Evolutionary conservation across 768 basidiomycete species (phyloP).

Genomic region (Rhizopogon rudus): DNA sequence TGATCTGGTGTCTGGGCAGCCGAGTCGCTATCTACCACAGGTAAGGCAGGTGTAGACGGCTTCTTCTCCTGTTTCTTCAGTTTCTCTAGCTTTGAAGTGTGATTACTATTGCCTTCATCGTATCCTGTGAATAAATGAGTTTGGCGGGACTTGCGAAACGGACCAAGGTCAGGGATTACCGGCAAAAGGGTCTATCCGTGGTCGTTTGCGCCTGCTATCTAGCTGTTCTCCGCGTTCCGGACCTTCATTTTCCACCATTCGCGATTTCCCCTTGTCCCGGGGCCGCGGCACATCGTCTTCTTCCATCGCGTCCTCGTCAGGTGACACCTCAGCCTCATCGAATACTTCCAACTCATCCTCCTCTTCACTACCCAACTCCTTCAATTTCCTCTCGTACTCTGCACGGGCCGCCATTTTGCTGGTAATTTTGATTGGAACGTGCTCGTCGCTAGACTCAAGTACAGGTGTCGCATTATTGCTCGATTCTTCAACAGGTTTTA

Average conservation of each 20-base stretch:
- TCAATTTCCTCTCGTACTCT: conserved; percentile 54
- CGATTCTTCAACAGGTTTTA: conserved; percentile 29
- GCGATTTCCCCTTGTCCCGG: conserved; percentile 32
- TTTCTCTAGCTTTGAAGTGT: neutral
- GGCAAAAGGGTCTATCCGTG: conserved; percentile 59
- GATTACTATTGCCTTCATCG: conserved; percentile 16
- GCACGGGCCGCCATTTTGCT: conserved; percentile 70
- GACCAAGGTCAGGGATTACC: conserved; percentile 31
- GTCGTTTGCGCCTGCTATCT: conserved; percentile 43
- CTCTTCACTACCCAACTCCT: conserved; percentile 37
- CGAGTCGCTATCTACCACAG: conserved; percentile 1
- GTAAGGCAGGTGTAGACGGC: neutral
- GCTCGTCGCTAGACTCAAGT: conserved; percentile 15
- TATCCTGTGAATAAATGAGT: conserved; percentile 23
- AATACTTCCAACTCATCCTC: conserved; percentile 36
- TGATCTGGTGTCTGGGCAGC: conserved; percentile 4
- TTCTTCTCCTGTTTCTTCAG: conserved; percentile 10
- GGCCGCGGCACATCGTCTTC: neutral
- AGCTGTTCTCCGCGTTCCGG: conserved; percentile 6
- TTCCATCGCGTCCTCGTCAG: conserved; percentile 8
- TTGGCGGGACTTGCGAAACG: neutral
- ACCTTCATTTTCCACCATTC: conserved; percentile 26
- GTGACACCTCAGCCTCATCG: conserved; percentile 17
- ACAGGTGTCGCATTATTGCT: conserved; percentile 5
- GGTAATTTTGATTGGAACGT: conserved; percentile 54